phyloP scores from a whole-genome alignment of 148 eudicot species.

The Euryodendron excelsum region DNA sequence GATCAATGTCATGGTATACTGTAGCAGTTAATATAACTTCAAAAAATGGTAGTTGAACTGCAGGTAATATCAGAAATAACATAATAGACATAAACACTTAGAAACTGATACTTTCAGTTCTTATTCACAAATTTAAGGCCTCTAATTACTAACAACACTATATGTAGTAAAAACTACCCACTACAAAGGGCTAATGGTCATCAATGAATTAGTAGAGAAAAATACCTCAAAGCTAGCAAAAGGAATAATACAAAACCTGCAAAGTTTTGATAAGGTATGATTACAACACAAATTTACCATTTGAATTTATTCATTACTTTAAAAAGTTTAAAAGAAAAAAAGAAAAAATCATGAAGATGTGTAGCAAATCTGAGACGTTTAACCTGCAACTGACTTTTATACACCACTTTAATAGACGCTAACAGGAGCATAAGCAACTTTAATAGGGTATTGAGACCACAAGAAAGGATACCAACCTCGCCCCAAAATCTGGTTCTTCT shows the following conservation, averaged over 20 bases:
- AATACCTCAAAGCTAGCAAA: not conserved
- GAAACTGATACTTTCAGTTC: not conserved
- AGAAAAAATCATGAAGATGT: not conserved
- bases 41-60: not conserved
- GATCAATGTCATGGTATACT: constrained; percentile 11
- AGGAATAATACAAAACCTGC: not conserved
- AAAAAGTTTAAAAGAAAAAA: not conserved
- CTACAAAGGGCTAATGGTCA: not conserved
- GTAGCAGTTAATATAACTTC: not conserved
- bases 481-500: constrained; percentile 80
- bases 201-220: not conserved
- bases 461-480: constrained; percentile 55
- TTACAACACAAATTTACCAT: not conserved
- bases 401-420: not conserved
- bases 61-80: not conserved
- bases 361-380: not conserved
- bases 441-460: not conserved
- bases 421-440: not conserved
- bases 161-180: not conserved
- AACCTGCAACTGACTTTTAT: not conserved
- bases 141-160: not conserved
- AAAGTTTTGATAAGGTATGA: not conserved
- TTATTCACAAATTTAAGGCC: not conserved
- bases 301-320: not conserved
- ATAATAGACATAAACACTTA: not conserved